These are phyloP conservation scores for Fistulinella cinereoalba DNA, from an alignment of 1,284 basidiomycete genomes.

Conservation along the genomic window DNA sequence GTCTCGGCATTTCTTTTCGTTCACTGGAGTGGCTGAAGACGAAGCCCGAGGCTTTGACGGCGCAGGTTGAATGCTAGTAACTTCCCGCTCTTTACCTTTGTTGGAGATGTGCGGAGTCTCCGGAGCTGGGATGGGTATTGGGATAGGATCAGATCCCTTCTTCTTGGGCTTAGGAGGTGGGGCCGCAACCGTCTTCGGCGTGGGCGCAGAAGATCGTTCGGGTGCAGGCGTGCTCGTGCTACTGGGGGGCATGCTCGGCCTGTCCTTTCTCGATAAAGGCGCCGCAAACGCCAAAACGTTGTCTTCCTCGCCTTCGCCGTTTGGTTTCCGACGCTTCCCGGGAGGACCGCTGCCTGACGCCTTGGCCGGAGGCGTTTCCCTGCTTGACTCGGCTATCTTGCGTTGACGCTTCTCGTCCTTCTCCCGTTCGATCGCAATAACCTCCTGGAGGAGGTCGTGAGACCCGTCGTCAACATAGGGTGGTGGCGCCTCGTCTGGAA, in stretches of 20 bases:
- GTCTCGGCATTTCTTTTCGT: conserved; percentile 78
- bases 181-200: conserved; percentile 29
- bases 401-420: conserved; percentile 48
- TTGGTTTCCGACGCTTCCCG: conserved; percentile 57
- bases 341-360: conserved; percentile 37
- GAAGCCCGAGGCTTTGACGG: conserved; percentile 46
- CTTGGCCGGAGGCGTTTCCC: conserved; percentile 31
- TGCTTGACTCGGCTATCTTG: conserved; percentile 28
- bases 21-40: conserved; percentile 51
- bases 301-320: conserved; percentile 48
- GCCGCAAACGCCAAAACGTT: conserved; percentile 59
- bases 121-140: conserved; percentile 28
- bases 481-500: conserved; percentile 54
- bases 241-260: conserved; percentile 30
- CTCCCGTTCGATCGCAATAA: conserved; percentile 74
- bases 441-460: conserved; percentile 74
- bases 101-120: conserved; percentile 40
- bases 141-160: conserved; percentile 35
- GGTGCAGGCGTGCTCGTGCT: conserved; percentile 20
- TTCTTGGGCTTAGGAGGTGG: conserved; percentile 40
- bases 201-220: conserved; percentile 24
- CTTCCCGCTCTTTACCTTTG: conserved; percentile 70
- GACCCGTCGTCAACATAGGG: conserved; percentile 72
- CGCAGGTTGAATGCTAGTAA: conserved; percentile 29
- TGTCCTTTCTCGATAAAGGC: conserved; percentile 60